phyloP scores from a whole-genome alignment of 257 asterid genomes.

The Solanum clarkiae region DNA sequence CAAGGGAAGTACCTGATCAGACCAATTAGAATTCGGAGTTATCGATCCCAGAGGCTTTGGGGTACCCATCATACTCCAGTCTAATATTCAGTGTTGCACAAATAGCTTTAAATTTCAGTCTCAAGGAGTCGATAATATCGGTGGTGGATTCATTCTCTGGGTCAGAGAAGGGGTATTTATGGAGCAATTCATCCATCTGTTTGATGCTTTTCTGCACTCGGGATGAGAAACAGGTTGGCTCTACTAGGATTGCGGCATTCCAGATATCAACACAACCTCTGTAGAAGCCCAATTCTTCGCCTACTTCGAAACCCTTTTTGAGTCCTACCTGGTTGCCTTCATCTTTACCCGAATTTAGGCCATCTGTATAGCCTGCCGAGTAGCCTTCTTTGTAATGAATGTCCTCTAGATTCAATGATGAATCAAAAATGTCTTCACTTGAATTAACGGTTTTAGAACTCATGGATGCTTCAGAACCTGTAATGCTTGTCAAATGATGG shows the following conservation, averaged over 20 bases:
- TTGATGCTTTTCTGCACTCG: slow-evolving; percentile 36
- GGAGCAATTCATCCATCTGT: slow-evolving; percentile 53
- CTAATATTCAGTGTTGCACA: slow-evolving; percentile 47
- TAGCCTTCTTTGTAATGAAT: slow-evolving; percentile 43
- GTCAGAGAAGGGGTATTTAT: slow-evolving; percentile 31
- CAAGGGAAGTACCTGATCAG: neutral
- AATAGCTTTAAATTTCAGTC: slow-evolving; percentile 50
- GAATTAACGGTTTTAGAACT: neutral
- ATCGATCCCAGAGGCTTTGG: slow-evolving; percentile 2
- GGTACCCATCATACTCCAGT: slow-evolving; percentile 37
- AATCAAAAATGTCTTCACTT: slow-evolving; percentile 40
- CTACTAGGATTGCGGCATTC: slow-evolving; percentile 43
- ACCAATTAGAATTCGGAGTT: neutral
- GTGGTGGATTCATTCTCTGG: slow-evolving; percentile 57
- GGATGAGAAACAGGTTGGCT: slow-evolving; percentile 34
- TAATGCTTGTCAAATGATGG: neutral
- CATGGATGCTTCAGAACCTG: neutral
- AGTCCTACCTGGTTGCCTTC: slow-evolving; percentile 49
- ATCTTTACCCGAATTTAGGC: slow-evolving; percentile 32
- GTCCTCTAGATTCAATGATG: slow-evolving; percentile 42
- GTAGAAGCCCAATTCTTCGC: slow-evolving; percentile 61
- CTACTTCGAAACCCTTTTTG: slow-evolving; percentile 44
- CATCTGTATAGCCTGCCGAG: slow-evolving; percentile 40
- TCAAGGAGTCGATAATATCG: slow-evolving; percentile 36
- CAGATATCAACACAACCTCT: slow-evolving; percentile 51